Conservation (phyloP, 2,329 filamentous ascomycete species). For the Sclerotinia spermophila region DNA sequence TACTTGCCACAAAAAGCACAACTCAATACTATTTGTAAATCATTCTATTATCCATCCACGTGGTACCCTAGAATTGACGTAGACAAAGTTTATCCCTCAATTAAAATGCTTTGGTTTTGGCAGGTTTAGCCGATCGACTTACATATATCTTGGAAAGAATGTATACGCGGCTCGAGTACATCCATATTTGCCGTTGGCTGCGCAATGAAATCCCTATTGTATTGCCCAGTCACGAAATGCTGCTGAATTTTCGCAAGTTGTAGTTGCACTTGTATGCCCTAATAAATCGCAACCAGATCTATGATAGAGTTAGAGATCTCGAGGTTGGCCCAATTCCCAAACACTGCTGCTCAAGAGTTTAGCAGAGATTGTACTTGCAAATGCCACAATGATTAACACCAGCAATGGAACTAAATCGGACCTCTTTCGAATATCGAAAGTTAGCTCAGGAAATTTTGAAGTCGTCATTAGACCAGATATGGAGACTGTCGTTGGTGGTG, state of each 20-base stretch:
- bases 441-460: constrained; percentile 44
- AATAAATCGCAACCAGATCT: constrained; percentile 21
- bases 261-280: background rate
- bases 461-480: constrained; percentile 48
- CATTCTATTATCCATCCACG: background rate
- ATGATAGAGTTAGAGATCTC: no score
- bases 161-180: background rate
- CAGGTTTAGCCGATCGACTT: background rate
- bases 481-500: constrained; percentile 35
- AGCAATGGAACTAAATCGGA: constrained; percentile 44
- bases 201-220: background rate
- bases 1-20: background rate
- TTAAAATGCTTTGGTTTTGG: constrained; percentile 2
- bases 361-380: constrained; percentile 43
- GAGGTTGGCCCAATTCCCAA: background rate
- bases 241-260: background rate
- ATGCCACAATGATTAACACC: constrained; percentile 47
- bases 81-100: background rate
- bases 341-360: no score
- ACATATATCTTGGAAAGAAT: background rate
- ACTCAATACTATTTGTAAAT: background rate
- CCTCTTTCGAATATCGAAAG: constrained; percentile 51
- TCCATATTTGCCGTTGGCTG: background rate
- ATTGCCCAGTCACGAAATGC: background rate
- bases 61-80: background rate